Evolutionary conservation across 2,329 filamentous ascomycete genomes (phyloP).

Genomic region (Corinectria fuckeliana): DNA sequence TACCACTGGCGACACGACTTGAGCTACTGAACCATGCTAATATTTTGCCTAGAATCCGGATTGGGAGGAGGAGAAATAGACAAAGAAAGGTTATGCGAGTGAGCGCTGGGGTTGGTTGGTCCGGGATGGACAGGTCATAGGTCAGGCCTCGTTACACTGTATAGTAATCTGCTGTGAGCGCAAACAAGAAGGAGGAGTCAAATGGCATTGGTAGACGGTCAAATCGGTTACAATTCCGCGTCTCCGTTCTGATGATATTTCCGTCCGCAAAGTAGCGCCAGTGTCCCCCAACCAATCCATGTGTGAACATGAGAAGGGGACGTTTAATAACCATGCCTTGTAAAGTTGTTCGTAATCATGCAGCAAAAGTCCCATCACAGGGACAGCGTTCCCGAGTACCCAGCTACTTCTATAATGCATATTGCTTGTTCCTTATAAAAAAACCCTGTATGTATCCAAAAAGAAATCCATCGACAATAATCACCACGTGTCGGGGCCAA

Average conservation of each 20-base stretch:
- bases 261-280: not conserved
- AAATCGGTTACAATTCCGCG: slow-evolving; percentile 32
- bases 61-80: slow-evolving; percentile 49
- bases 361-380: slow-evolving; percentile 24
- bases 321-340: slow-evolving; percentile 2
- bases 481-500: slow-evolving; percentile 69
- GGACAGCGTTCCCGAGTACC: not conserved
- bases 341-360: slow-evolving; percentile 18
- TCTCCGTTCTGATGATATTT: slow-evolving; percentile 8
- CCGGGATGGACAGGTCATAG: slow-evolving; percentile 28
- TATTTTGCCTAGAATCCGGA: slow-evolving; percentile 45
- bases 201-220: slow-evolving; percentile 39
- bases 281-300: not conserved
- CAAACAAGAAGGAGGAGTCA: slow-evolving; percentile 27
- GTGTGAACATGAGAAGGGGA: slow-evolving; percentile 6
- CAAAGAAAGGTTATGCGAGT: slow-evolving; percentile 22
- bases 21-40: slow-evolving; percentile 19
- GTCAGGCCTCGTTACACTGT: slow-evolving; percentile 39
- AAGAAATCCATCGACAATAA: not conserved
- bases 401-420: slow-evolving; percentile 30
- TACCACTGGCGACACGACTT: not conserved
- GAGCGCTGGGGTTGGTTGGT: slow-evolving; percentile 28
- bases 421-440: slow-evolving; percentile 3
- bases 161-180: slow-evolving; percentile 43
- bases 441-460: not conserved